Evolutionary conservation across 2,329 filamentous ascomycete species (phyloP), one percentile per base, ranked within the genome.

Genomic region (Apiospora aurea): DNA sequence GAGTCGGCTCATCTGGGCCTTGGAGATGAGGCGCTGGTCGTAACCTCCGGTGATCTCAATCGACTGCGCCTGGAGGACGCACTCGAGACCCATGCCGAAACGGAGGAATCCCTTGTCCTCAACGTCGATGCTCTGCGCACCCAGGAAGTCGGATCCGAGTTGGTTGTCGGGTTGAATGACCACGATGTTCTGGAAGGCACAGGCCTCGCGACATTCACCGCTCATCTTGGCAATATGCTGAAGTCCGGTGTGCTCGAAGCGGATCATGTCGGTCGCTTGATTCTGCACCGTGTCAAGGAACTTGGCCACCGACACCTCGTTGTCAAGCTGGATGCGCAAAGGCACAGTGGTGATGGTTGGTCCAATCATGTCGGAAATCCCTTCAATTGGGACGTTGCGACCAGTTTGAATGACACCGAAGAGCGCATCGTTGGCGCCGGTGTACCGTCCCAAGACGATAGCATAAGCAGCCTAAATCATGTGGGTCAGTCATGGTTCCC

Each of bases 391-490:
- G 2, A 67, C 74, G 43, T 71, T 69, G 43, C 83, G 81, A 18
- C 84, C 84, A 1, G 82, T 82, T 13, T 83, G 77, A 0, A 82
- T 83, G 73, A 81, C 80, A 2, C 82, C 84, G 70, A 85, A 84
- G 10, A 83, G 74, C 29, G 84, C 80, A 69, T 85, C 83, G 7
- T 77, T 71, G 24, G 80, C 77, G 14, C 79, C 79, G 51, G 82
- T 79, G 69, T 83, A 83, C 7, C 80, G 72, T 0, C 80, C 78
- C 0, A 80, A 76, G 0, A 84, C 77, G 7, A 85, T 73, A 10
- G 82, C 81, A 82, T 82, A 85, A 1, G 83, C 82, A 38, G 80
- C 80, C 47, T 81, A 79, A 47, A 85, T 80, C 43, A 81, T 75
- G 8, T 47, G 4, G 41, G 66, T 64, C 13, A 64, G 29, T 24